A percentile compares a stretch with the other conserved stretches of the same genome.
Conservation (phyloP, 129 eudicot genomes). For the Artemisia tridentata region DNA sequence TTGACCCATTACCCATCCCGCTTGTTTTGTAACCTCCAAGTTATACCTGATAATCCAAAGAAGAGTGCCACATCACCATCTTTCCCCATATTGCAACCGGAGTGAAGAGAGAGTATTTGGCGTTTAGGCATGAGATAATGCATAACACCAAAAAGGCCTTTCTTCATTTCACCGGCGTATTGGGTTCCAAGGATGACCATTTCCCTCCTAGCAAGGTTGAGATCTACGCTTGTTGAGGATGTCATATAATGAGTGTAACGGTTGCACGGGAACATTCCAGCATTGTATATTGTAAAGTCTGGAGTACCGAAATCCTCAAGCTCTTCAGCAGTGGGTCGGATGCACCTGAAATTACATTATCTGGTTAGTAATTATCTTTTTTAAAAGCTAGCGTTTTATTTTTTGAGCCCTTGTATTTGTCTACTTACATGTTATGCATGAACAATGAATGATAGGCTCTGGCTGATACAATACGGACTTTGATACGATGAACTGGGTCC, state of each 20-base stretch:
- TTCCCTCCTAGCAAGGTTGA: slow-evolving; percentile 85
- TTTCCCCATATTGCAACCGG: slow-evolving; percentile 98
- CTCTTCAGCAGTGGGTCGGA: slow-evolving; percentile 98
- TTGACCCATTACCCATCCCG: too few species aligned
- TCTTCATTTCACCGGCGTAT: slow-evolving; percentile 99
- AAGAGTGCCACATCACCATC: slow-evolving; percentile 95
- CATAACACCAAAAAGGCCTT: slow-evolving; percentile 96
- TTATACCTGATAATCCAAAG: slow-evolving; percentile 91
- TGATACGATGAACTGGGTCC: slow-evolving; percentile 90
- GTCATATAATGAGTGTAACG: slow-evolving; percentile 99
- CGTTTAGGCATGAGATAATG: slow-evolving; percentile 99
- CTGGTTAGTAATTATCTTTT: slow-evolving; percentile 1
- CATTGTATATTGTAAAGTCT: slow-evolving; percentile 99
- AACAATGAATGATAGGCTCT: slow-evolving; percentile 97
- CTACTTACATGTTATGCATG: slow-evolving; percentile 97
- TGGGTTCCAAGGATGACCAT: slow-evolving; percentile 99
- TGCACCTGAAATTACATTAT: slow-evolving; percentile 75
- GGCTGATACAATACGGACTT: slow-evolving; percentile 93
- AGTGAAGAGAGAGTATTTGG: slow-evolving; percentile 90
- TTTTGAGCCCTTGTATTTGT: neutral
- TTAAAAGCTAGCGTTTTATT: too few species aligned
- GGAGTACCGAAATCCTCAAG: slow-evolving; percentile 98
- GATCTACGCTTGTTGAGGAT: slow-evolving; percentile 96
- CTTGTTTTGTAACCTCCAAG: too few species aligned
- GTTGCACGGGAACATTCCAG: slow-evolving; percentile 96